Conservation (phyloP, 208 protist species). For the Wallacemonas collosoma region DNA sequence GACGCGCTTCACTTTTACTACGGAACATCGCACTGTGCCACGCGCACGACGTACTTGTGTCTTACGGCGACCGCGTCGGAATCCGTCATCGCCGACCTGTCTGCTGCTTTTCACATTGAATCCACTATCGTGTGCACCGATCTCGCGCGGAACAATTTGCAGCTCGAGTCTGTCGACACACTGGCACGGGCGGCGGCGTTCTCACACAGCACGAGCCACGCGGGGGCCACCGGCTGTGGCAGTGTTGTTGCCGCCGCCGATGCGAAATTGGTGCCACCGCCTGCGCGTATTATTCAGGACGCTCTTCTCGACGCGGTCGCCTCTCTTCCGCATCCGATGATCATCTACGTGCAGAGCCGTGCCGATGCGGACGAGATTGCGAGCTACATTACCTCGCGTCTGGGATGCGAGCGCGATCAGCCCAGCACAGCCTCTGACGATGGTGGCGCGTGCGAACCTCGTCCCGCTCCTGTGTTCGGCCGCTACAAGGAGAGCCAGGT, state of each 20-base stretch:
- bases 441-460: not conserved
- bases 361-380: conserved; percentile 79
- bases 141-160: conserved; percentile 61
- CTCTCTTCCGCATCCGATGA: conserved; percentile 80
- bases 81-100: conserved; percentile 81
- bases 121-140: conserved; percentile 44
- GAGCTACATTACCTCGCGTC: conserved; percentile 45
- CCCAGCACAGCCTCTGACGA: no score
- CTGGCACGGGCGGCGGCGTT: conserved; percentile 22
- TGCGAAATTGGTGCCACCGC: conserved; percentile 20
- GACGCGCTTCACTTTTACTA: not conserved
- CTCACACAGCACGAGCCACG: not conserved
- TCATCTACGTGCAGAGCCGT: conserved; percentile 87
- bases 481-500: not conserved
- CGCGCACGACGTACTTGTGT: conserved; percentile 58
- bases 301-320: conserved; percentile 61
- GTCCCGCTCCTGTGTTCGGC: conserved; percentile 1
- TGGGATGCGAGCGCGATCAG: conserved; percentile 19
- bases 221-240: no score
- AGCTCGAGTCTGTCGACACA: conserved; percentile 55
- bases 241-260: not conserved
- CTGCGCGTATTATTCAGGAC: conserved; percentile 50
- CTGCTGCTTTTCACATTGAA: conserved; percentile 63
- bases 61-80: conserved; percentile 86
- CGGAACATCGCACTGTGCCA: not conserved